Evolutionary conservation across 108 stramenopile species (phyloP).

Genomic region (Conticribra weissflogii): DNA sequence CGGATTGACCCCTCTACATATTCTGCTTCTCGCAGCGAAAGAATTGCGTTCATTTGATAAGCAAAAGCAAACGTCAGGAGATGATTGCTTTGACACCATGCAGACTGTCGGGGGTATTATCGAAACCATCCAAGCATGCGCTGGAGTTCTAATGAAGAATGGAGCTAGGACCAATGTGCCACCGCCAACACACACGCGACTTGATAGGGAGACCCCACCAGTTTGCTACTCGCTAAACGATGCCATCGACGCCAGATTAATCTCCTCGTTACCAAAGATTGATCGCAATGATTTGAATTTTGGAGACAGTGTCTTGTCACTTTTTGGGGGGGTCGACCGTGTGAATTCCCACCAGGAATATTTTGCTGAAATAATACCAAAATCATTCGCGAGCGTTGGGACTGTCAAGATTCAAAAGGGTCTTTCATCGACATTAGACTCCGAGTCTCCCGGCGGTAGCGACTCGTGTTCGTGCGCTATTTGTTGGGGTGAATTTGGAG

Average conservation of each 20-base stretch:
- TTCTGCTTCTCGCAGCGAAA: conserved; percentile 57
- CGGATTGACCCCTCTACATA: conserved; percentile 84
- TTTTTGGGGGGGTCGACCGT: conserved; percentile 60
- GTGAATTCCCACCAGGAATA: conserved; percentile 32
- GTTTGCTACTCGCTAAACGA: conserved; percentile 28
- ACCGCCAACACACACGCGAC: conserved; percentile 53
- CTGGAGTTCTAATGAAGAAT: conserved; percentile 53
- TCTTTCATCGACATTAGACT: conserved; percentile 48
- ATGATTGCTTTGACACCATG: conserved; percentile 30
- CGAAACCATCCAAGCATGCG: conserved; percentile 41
- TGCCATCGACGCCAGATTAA: neutral
- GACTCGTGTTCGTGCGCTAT: conserved; percentile 78
- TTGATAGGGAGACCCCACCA: conserved; percentile 39
- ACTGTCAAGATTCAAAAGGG: conserved; percentile 30
- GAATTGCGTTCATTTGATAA: conserved; percentile 12
- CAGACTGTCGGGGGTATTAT: conserved; percentile 26
- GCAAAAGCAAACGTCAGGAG: conserved; percentile 23
- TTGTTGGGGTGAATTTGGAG: conserved; percentile 84
- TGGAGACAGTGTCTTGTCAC: conserved; percentile 31
- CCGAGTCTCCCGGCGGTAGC: conserved; percentile 68
- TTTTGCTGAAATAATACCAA: conserved; percentile 39
- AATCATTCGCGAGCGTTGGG: conserved; percentile 8
- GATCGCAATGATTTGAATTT: conserved; percentile 52
- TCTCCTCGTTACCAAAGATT: conserved; percentile 9
- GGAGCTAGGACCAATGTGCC: conserved; percentile 67